phyloP scores from a whole-genome alignment of 2,329 filamentous ascomycete species.

The Penicillium nordicum region DNA sequence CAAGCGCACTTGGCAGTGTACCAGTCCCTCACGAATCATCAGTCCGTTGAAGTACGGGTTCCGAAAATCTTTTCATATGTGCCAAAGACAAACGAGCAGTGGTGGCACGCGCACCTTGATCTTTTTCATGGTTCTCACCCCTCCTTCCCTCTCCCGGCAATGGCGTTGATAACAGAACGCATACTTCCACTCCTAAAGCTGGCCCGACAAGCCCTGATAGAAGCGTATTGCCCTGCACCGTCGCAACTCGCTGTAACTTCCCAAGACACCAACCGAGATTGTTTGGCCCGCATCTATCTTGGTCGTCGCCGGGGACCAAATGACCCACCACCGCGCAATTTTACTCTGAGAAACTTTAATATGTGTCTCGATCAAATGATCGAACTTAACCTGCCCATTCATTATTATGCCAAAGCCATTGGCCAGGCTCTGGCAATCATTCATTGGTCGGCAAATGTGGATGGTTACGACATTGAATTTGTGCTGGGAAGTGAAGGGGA shows the following conservation, averaged over 20 bases:
- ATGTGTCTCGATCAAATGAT: slow-evolving; percentile 10
- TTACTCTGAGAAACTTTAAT: slow-evolving; percentile 12
- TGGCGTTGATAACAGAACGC: slow-evolving; percentile 18
- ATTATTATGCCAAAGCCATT: not conserved
- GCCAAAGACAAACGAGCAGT: not conserved
- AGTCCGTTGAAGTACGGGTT: not conserved
- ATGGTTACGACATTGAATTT: slow-evolving; percentile 15
- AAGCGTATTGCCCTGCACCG: slow-evolving; percentile 16
- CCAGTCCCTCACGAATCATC: not conserved
- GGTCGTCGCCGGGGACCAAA: slow-evolving; percentile 3
- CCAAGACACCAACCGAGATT: slow-evolving; percentile 13
- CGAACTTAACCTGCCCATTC: slow-evolving; percentile 6
- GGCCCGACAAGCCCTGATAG: slow-evolving; percentile 20
- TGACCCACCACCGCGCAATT: slow-evolving; percentile 1
- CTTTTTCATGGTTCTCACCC: not conserved
- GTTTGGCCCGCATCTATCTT: slow-evolving; percentile 13
- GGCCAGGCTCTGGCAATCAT: slow-evolving; percentile 10
- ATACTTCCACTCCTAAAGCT: slow-evolving; percentile 21
- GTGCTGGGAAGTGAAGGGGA: slow-evolving; percentile 8
- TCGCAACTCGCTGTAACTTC: not conserved
- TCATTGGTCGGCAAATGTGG: slow-evolving; percentile 11
- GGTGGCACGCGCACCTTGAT: not conserved
- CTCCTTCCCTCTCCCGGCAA: slow-evolving; percentile 12
- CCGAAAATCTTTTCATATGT: slow-evolving; percentile 11
- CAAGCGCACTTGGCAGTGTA: slow-evolving; percentile 1